Percentiles rank a stretch among this genome's conserved stretches.
phyloP scores from a whole-genome alignment of 2,329 filamentous ascomycete species.

The Calonectria fujianensis region DNA sequence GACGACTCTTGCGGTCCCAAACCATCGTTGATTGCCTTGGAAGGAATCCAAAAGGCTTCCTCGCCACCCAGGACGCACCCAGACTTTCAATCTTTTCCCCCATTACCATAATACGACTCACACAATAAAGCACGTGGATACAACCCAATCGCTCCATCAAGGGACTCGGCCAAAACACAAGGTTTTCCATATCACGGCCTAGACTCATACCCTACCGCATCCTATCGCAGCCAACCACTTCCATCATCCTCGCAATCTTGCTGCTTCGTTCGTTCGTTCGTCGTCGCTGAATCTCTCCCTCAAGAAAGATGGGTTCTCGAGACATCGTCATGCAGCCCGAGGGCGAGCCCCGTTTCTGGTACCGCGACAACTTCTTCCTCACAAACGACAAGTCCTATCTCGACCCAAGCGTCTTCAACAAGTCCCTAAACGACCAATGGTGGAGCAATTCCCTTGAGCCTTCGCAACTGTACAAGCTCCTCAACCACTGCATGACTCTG shows the following conservation, averaged over 20 bases:
- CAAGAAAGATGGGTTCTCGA: conserved; percentile 54
- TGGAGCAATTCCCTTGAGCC: conserved; percentile 75
- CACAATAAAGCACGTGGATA: conserved; percentile 15
- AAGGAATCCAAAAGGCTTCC: conserved; percentile 6
- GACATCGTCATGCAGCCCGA: conserved; percentile 56
- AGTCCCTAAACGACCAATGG: conserved; percentile 75
- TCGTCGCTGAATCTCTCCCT: not conserved
- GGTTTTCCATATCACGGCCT: conserved; percentile 18
- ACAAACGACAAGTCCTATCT: conserved; percentile 76
- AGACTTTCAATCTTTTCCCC: conserved; percentile 25
- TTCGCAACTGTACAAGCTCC: conserved; percentile 68
- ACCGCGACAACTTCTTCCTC: conserved; percentile 73
- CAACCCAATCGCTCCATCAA: conserved; percentile 5
- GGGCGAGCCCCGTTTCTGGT: conserved; percentile 66
- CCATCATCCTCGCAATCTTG: conserved; percentile 7
- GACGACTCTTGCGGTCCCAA: not conserved
- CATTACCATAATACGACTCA: conserved; percentile 21
- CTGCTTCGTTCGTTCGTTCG: not conserved
- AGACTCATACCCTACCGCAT: conserved; percentile 15
- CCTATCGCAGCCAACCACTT: conserved; percentile 1
- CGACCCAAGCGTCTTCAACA: conserved; percentile 72
- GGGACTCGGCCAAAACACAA: not conserved
- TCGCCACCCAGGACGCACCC: conserved; percentile 19
- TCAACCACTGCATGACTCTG: conserved; percentile 76
- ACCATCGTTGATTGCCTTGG: conserved; percentile 18